Conservation (phyloP, 2,329 filamentous ascomycete genomes). For the Aspergillus transmontanensis region DNA sequence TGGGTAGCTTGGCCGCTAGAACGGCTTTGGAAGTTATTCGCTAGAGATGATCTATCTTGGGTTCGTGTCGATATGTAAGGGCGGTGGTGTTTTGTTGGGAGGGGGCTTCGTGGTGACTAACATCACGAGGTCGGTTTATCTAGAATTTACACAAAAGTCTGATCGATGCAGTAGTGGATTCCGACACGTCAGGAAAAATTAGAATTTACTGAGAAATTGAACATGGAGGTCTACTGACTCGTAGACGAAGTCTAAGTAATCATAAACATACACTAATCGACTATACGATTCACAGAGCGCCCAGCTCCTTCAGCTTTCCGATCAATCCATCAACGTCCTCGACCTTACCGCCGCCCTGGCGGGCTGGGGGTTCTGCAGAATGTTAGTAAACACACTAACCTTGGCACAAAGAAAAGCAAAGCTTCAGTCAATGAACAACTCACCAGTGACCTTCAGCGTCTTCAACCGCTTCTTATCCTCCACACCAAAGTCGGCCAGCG, state of each 20-base stretch:
- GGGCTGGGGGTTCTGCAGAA: constrained; percentile 72
- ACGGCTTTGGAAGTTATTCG: neutral
- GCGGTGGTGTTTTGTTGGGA: neutral
- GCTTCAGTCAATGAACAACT: constrained; percentile 35
- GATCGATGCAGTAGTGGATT: neutral
- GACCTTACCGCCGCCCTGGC: constrained; percentile 94
- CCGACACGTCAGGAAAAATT: neutral
- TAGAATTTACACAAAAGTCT: neutral
- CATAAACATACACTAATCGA: constrained; percentile 21
- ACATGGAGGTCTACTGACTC: neutral
- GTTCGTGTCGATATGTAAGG: neutral
- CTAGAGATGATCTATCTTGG: neutral
- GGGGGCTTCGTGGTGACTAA: neutral
- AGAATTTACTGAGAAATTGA: neutral
- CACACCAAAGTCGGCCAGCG: constrained; percentile 76
- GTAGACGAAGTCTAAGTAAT: constrained; percentile 4
- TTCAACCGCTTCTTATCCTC: constrained; percentile 77
- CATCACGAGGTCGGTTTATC: neutral
- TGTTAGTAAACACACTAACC: constrained; percentile 3
- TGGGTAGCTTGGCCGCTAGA: neutral
- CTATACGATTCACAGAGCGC: constrained; percentile 66
- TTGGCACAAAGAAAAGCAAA: constrained; percentile 7
- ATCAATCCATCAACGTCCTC: constrained; percentile 96
- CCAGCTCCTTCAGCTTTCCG: constrained; percentile 90
- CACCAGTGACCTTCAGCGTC: constrained; percentile 84